A percentile compares a stretch with the other conserved stretches of the same genome.
Evolutionary conservation across 1,139 yeast genomes (phyloP).

Genomic region (Casaregolazyma suthepensis): DNA sequence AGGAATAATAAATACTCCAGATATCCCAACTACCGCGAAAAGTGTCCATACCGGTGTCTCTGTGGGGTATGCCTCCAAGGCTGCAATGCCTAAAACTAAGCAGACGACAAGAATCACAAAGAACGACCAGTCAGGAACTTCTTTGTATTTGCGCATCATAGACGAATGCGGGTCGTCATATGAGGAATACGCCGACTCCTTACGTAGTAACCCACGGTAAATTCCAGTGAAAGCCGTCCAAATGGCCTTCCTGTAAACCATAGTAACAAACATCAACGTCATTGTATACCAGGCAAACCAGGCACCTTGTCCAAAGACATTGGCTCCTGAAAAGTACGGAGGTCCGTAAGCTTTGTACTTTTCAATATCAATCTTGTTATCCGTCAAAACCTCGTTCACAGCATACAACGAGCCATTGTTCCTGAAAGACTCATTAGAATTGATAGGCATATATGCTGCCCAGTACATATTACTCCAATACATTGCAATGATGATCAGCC

Average conservation of each 20-base stretch:
- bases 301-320: constrained; percentile 31
- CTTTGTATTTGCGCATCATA: constrained; percentile 49
- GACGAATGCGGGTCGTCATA: constrained; percentile 48
- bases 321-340: constrained; percentile 38
- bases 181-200: constrained; percentile 34
- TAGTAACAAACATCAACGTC: constrained; percentile 18
- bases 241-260: constrained; percentile 22
- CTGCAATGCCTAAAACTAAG: constrained; percentile 42
- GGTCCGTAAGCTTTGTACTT: constrained; percentile 35
- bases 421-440: constrained; percentile 40
- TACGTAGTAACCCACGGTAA: constrained; percentile 7
- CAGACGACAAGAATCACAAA: constrained; percentile 48
- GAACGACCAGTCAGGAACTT: constrained; percentile 45
- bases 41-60: constrained; percentile 45
- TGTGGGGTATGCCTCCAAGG: constrained; percentile 36
- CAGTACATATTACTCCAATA: constrained; percentile 48
- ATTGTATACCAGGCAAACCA: constrained; percentile 23
- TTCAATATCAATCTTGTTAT: constrained; percentile 28
- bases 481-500: constrained; percentile 35
- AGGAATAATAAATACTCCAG: constrained; percentile 49
- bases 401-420: constrained; percentile 42
- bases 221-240: constrained; percentile 19
- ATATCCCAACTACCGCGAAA: constrained; percentile 49
- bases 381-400: constrained; percentile 38
- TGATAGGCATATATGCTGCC: constrained; percentile 49